Percentiles rank a stretch among this genome's conserved stretches.
These are phyloP conservation scores for Cyberlindnera meyerae DNA, from an alignment of 805 yeast species.

Conservation along the genomic window DNA sequence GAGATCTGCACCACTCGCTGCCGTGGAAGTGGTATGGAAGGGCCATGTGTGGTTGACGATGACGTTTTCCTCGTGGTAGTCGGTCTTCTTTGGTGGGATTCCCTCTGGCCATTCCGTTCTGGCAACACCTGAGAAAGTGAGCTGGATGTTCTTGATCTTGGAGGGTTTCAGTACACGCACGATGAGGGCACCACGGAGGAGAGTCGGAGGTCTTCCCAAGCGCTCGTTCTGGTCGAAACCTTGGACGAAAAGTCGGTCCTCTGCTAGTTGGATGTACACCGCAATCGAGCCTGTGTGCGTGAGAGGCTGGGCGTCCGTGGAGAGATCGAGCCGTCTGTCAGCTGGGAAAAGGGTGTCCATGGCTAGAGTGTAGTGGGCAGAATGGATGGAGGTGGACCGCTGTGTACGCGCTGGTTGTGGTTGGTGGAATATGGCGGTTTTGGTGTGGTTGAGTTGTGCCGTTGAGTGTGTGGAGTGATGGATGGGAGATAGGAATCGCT, in stretches of 20 bases:
- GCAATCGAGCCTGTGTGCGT: constrained; percentile 63
- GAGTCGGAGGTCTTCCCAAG: constrained; percentile 63
- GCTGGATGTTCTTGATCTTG: constrained; percentile 57
- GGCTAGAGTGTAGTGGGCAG: not conserved
- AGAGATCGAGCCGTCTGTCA: constrained; percentile 45
- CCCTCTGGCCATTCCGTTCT: constrained; percentile 98
- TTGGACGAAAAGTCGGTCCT: constrained; percentile 71
- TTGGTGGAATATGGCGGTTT: not conserved
- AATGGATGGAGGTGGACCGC: not conserved
- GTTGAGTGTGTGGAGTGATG: too few relatives aligned
- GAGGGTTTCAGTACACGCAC: constrained; percentile 66
- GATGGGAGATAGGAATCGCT: too few relatives aligned
- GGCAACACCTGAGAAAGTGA: constrained; percentile 62
- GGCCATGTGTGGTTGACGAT: constrained; percentile 88
- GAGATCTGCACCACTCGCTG: constrained; percentile 39
- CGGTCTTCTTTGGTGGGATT: constrained; percentile 80
- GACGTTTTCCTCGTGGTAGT: constrained; percentile 58
- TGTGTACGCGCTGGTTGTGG: not conserved
- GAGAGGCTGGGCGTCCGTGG: constrained; percentile 39
- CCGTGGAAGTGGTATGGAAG: constrained; percentile 42
- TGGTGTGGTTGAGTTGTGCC: not conserved
- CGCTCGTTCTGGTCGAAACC: constrained; percentile 72
- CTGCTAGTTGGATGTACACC: constrained; percentile 72
- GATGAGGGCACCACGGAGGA: constrained; percentile 75
- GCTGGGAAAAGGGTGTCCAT: constrained; percentile 43